Conservation (phyloP, 495 filamentous ascomycete species). For the Peziza echinospora region DNA sequence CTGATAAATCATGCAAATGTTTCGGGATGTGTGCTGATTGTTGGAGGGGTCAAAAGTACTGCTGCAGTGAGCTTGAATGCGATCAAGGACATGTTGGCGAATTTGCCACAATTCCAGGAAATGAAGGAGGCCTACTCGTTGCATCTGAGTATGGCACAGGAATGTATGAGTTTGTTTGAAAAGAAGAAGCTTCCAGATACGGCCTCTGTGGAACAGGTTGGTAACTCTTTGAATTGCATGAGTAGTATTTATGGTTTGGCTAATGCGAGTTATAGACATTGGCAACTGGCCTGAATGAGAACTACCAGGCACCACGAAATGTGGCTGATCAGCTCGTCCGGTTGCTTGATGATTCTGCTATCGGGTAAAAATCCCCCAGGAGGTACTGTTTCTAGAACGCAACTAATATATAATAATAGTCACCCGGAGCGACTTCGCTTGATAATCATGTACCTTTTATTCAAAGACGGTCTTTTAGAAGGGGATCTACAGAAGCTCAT, state of each 20-base stretch:
- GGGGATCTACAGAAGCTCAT: conserved; percentile 70
- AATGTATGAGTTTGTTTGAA: conserved; percentile 85
- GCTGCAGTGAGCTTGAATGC: conserved; percentile 58
- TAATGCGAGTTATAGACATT: conserved; percentile 32
- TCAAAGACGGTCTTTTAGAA: conserved; percentile 66
- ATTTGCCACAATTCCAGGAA: conserved; percentile 79
- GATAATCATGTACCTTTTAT: conserved; percentile 65
- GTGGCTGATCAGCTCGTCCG: conserved; percentile 67
- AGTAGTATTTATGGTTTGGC: neutral
- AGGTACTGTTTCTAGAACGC: neutral
- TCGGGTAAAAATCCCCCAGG: conserved; percentile 9
- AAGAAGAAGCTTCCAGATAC: conserved; percentile 64
- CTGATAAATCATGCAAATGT: neutral
- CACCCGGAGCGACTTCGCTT: conserved; percentile 61
- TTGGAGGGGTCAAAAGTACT: too few species aligned
- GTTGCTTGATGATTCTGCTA: conserved; percentile 47
- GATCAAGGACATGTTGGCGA: conserved; percentile 92
- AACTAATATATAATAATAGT: conserved; percentile 26
- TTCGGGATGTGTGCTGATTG: neutral
- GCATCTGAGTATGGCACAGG: conserved; percentile 93
- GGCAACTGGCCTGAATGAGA: conserved; percentile 83
- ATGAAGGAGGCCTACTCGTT: conserved; percentile 89
- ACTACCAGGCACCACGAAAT: conserved; percentile 75
- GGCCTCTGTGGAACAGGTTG: conserved; percentile 57
- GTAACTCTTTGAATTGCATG: neutral